These are phyloP conservation scores for Cardiospermum halicacabum DNA, from an alignment of 345 rosid genomes.

Conservation along the genomic window DNA sequence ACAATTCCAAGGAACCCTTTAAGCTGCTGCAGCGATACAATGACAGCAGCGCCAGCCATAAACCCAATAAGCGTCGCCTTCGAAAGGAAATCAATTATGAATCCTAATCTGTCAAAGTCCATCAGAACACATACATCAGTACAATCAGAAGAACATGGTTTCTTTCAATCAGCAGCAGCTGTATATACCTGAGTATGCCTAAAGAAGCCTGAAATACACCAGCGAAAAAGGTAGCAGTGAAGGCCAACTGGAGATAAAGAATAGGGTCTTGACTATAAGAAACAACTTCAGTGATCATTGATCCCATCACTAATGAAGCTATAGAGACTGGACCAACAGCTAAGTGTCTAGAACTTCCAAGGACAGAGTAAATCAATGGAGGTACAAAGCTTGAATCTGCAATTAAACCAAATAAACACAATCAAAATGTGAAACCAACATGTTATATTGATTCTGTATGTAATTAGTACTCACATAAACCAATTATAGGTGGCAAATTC, in stretches of 20 bases:
- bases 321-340: slow-evolving; percentile 98
- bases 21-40: slow-evolving; percentile 89
- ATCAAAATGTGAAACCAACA: background rate
- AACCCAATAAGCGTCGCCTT: slow-evolving; percentile 94
- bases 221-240: slow-evolving; percentile 96
- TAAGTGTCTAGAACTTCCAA: slow-evolving; percentile 91
- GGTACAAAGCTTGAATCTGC: slow-evolving; percentile 99
- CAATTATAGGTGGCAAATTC: slow-evolving; percentile 85
- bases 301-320: slow-evolving; percentile 95
- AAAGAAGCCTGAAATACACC: slow-evolving; percentile 91
- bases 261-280: slow-evolving; percentile 55
- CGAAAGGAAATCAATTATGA: slow-evolving; percentile 90
- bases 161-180: background rate
- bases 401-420: slow-evolving; percentile 10
- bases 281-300: slow-evolving; percentile 80
- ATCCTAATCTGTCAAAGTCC: slow-evolving; percentile 79
- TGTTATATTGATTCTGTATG: no score
- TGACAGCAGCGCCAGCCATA: slow-evolving; percentile 97
- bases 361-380: slow-evolving; percentile 74
- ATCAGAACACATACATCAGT: slow-evolving; percentile 8
- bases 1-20: slow-evolving; percentile 94
- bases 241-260: slow-evolving; percentile 77
- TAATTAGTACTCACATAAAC: slow-evolving; percentile 64
- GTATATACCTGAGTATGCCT: slow-evolving; percentile 68
- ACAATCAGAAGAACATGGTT: background rate